Base-by-base conservation (phyloP, 2,329 filamentous ascomycete genomes). In the Cytospora leucostoma region DNA sequence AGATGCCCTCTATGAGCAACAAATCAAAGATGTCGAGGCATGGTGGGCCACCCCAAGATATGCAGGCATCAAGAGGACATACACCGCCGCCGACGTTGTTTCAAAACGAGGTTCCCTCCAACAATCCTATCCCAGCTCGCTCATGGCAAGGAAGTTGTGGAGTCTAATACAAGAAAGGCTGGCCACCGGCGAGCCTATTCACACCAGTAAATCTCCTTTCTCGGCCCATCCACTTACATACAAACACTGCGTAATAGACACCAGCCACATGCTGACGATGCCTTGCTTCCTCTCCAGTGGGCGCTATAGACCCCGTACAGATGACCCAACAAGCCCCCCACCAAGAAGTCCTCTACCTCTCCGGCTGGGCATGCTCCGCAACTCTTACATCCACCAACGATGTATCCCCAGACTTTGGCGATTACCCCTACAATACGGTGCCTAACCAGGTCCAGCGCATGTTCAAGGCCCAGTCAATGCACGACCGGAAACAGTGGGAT, bases 351-450 rank as follows among this genome's bases (percentile, higher is more conserved):
- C 84, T 99, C 53, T 99, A 99, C 77, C 83, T 99, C 67, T 97
- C 93, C 0, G 95, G 95, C 66, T 99, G 95, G 95, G 95, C 95
- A 6, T 98, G 95, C 78, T 98, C 94, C 0, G 94, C 93, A 0
- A 86, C 97, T 21, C 82, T 99, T 53, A 98, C 94, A 4, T 89
- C 88, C 11, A 98, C 95, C 44, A 98, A 99, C 79, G 95, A 99
- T 76, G 95, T 99, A 34, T 97, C 93, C 0, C 91, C 95, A 51
- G 95, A 99, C 75, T 97, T 98, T 78, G 95, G 95, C 71, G 95
- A 99, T 77, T 99, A 99, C 75, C 95, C 95, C 0, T 99, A 99
- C 80, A 98, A 98, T 74, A 99, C 95, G 0, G 95, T 99, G 5
- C 95, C 95, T 10, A 98, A 98, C 78, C 95, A 98, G 76, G 95